A percentile compares a stretch with the other conserved stretches of the same genome.
Evolutionary conservation across 1,139 yeast species (phyloP).

Genomic region (Lodderomyces pseudojiufengensis): DNA sequence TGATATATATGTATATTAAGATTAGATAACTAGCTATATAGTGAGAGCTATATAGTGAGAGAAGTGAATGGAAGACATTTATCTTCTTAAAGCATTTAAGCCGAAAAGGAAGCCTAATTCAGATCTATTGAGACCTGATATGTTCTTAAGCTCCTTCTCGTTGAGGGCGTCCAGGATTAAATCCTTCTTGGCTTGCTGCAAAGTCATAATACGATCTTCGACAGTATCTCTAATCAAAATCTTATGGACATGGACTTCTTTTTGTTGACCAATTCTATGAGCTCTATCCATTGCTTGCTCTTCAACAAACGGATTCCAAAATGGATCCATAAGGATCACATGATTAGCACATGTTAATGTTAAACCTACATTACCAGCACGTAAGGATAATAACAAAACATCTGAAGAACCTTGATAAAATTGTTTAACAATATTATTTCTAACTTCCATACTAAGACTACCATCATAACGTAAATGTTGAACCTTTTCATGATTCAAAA

Average conservation of each 20-base stretch:
- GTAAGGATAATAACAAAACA: constrained; percentile 69
- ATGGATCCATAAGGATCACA: constrained; percentile 86
- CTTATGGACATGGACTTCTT: constrained; percentile 71
- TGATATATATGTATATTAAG: no score
- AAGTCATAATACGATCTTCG: constrained; percentile 77
- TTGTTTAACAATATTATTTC: constrained; percentile 57
- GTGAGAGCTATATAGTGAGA: no score
- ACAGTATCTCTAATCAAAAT: constrained; percentile 65
- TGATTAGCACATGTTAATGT: constrained; percentile 92
- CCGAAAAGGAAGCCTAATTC: constrained; percentile 84
- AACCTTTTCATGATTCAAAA: constrained; percentile 47
- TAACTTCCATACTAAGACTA: constrained; percentile 62
- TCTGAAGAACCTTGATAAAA: constrained; percentile 56
- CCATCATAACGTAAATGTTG: constrained; percentile 74
- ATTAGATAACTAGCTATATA: no score
- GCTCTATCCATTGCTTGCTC: constrained; percentile 96
- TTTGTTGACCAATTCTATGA: constrained; percentile 85
- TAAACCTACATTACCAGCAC: constrained; percentile 91
- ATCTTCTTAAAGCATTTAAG: constrained; percentile 34
- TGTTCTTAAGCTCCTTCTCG: constrained; percentile 63
- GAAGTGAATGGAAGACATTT: no score
- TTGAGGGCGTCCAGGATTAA: constrained; percentile 75
- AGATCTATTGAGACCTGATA: constrained; percentile 60
- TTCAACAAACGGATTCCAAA: constrained; percentile 96
- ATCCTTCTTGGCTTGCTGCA: constrained; percentile 72